Conservation (phyloP, 495 filamentous ascomycete species). For the Daldinia bambusicola region DNA sequence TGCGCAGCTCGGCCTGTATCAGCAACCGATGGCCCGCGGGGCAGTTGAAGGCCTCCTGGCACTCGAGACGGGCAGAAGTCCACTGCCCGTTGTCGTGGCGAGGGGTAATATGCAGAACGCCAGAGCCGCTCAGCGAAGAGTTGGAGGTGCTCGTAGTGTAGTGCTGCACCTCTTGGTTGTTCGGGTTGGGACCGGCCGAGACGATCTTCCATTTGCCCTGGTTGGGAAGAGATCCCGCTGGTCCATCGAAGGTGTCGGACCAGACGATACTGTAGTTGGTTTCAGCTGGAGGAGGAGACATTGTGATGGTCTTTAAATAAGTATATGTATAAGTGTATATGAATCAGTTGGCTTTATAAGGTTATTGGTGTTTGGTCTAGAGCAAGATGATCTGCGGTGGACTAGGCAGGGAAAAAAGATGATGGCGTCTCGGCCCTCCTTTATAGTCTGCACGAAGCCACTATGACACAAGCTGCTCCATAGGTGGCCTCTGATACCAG, state of each 20-base stretch:
- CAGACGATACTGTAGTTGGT: slow-evolving; percentile 41
- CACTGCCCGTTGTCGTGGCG: slow-evolving; percentile 31
- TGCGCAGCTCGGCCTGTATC: slow-evolving; percentile 41
- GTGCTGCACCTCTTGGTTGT: slow-evolving; percentile 43
- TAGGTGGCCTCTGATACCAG: background rate
- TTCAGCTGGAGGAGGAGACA: slow-evolving; percentile 36
- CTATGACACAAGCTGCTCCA: background rate
- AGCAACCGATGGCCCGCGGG: slow-evolving; percentile 35
- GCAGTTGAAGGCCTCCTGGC: slow-evolving; percentile 34
- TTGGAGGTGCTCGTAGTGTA: slow-evolving; percentile 41
- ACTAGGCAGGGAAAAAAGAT: background rate
- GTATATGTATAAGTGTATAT: background rate
- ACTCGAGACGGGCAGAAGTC: slow-evolving; percentile 46
- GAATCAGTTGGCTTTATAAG: background rate
- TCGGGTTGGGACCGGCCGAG: slow-evolving; percentile 22
- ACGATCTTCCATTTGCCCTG: slow-evolving; percentile 34
- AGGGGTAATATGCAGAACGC: slow-evolving; percentile 40
- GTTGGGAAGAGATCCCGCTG: slow-evolving; percentile 31
- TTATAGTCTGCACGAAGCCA: slow-evolving; percentile 9
- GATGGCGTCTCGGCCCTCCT: background rate
- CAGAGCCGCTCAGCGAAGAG: slow-evolving; percentile 25
- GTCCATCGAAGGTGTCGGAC: slow-evolving; percentile 38
- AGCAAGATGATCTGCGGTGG: background rate
- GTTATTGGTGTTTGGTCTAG: background rate
- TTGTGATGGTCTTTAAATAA: slow-evolving; percentile 10